These are phyloP conservation scores for Aspergillus sp. DNA, from an alignment of 2,329 filamentous ascomycete genomes.

Conservation along the genomic window DNA sequence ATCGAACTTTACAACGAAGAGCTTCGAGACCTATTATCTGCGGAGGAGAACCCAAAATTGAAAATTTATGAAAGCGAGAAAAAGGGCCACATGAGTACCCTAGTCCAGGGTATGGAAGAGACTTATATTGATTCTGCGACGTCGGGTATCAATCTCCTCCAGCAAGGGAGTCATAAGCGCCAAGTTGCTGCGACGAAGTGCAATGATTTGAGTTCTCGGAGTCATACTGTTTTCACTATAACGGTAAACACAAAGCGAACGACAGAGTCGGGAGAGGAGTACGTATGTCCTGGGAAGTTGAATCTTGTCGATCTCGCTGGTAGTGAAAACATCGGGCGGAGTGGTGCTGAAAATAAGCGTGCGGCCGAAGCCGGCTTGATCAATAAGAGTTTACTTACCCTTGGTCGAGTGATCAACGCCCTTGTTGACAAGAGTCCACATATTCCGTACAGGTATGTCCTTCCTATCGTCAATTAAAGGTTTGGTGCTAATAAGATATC, in stretches of 20 bases:
- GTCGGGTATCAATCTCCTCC: slow-evolving; percentile 84
- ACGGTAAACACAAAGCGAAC: slow-evolving; percentile 85
- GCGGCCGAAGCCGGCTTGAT: slow-evolving; percentile 94
- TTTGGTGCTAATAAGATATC: slow-evolving; percentile 37
- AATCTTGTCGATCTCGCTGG: slow-evolving; percentile 96
- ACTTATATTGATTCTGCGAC: slow-evolving; percentile 82
- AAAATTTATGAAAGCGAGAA: slow-evolving; percentile 92
- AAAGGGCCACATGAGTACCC: slow-evolving; percentile 77
- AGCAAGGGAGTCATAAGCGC: slow-evolving; percentile 85
- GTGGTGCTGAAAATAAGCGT: slow-evolving; percentile 96
- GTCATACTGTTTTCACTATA: slow-evolving; percentile 96
- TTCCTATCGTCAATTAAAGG: neutral
- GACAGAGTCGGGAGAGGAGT: slow-evolving; percentile 82
- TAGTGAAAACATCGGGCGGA: slow-evolving; percentile 96
- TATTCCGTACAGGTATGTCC: slow-evolving; percentile 66
- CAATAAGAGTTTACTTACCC: slow-evolving; percentile 93
- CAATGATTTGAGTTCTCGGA: slow-evolving; percentile 95
- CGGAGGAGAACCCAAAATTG: slow-evolving; percentile 79
- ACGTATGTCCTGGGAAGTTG: slow-evolving; percentile 85
- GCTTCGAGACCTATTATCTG: slow-evolving; percentile 79
- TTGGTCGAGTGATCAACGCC: slow-evolving; percentile 96
- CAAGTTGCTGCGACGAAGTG: slow-evolving; percentile 99
- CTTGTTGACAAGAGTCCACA: slow-evolving; percentile 86
- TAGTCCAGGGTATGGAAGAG: slow-evolving; percentile 98
- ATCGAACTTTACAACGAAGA: slow-evolving; percentile 99